Evolutionary conservation across 495 filamentous ascomycete species (phyloP), one percentile per base, ranked within the genome.

Genomic region (Massariosphaeria phaeospora): DNA sequence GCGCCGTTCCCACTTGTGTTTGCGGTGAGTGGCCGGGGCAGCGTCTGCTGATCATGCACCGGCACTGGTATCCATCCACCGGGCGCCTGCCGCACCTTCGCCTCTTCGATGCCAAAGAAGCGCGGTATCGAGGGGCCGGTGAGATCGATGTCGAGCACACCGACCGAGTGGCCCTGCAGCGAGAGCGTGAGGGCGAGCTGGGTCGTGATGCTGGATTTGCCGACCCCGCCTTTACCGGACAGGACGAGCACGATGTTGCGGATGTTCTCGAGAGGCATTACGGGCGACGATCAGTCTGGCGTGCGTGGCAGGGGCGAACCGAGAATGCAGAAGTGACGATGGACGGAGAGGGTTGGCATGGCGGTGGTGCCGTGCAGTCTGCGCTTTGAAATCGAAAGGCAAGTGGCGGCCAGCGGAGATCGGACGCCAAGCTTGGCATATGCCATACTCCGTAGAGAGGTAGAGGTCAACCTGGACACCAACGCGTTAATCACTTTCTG

Each of bases 181-280:
- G 87, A 85, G 43, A 98, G 84, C 4, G 91, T 87, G 35, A 97
- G 82, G 5, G 93, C 93, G 9, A 98, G 84, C 68, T 97, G 94
- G 2, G 91, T 90, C 11, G 93, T 97, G 6, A 96, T 81, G 41
- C 90, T 95, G 49, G 93, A 98, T 77, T 98, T 98, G 18, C 93
- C 93, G 12, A 98, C 93, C 34, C 93, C 93, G 52, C 93, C 93
- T 77, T 98, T 98, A 54, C 93, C 93, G 5, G 94, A 97, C 53
- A 98, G 88, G 59, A 98, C 77, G 12, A 74, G 67, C 43, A 69
- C 59, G 44, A 75, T 73, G 57, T 73, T 67, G 40, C 66, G 59
- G 46, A 72, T 66, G 39, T 67, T 63, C 9, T 68, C 53, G 45
- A 73, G 69, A 8, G 70, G 68, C 72, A 75, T 75, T 7, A 33